These are phyloP conservation scores for Nigrograna mackinnonii DNA, from an alignment of 2,329 filamentous ascomycete species.

Conservation along the genomic window DNA sequence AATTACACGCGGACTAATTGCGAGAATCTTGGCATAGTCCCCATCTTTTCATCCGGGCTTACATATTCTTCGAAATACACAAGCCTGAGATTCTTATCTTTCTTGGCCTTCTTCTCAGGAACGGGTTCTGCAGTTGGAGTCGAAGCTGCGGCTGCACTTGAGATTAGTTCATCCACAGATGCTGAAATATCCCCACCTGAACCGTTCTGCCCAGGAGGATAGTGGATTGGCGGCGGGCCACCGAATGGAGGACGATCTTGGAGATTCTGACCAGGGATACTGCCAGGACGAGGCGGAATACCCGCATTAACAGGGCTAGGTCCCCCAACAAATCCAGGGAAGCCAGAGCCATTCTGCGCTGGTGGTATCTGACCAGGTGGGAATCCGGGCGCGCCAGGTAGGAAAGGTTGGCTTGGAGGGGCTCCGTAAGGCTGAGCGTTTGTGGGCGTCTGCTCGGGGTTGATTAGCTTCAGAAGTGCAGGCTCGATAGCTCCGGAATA, in stretches of 20 bases:
- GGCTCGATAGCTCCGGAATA: no score
- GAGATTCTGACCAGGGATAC: conserved; percentile 57
- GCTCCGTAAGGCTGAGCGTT: conserved; percentile 21
- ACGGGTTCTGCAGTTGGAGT: conserved; percentile 26
- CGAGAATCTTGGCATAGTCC: conserved; percentile 74
- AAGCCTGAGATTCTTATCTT: conserved; percentile 65
- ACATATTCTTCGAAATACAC: conserved; percentile 79
- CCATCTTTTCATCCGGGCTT: conserved; percentile 91
- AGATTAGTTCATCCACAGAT: conserved; percentile 57
- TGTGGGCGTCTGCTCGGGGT: conserved; percentile 19
- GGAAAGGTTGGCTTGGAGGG: conserved; percentile 11
- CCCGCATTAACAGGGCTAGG: conserved; percentile 35
- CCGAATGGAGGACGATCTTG: conserved; percentile 64
- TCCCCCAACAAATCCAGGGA: conserved; percentile 20
- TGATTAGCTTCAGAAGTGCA: conserved; percentile 16
- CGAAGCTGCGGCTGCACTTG: conserved; percentile 48
- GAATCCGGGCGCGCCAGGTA: conserved; percentile 33
- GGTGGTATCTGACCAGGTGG: conserved; percentile 31
- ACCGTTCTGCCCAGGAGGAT: conserved; percentile 42
- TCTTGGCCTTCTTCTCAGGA: conserved; percentile 61
- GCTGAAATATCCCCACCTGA: conserved; percentile 32
- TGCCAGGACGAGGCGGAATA: conserved; percentile 49
- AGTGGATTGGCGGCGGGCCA: conserved; percentile 50
- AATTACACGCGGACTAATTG: no score
- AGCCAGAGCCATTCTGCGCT: conserved; percentile 22